Conservation (phyloP, 169 alveolate species). For the Cryptosporidium viatorum region DNA sequence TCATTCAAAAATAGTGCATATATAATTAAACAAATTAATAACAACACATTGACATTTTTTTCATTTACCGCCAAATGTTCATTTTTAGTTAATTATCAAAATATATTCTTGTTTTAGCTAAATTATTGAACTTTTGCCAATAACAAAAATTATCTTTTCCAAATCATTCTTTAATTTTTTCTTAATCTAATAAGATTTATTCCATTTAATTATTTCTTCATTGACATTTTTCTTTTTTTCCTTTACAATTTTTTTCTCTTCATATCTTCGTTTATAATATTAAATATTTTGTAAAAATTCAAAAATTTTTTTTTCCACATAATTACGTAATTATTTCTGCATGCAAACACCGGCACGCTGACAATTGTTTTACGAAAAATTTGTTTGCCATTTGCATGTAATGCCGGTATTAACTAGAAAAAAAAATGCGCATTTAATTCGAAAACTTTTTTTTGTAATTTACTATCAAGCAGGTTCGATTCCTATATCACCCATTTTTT, state of each 20-base stretch:
- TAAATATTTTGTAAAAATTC: background rate
- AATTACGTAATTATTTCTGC: background rate
- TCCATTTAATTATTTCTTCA: background rate
- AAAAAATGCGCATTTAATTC: background rate
- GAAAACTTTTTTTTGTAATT: too few species aligned
- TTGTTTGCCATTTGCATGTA: background rate
- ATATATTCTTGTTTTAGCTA: too few species aligned
- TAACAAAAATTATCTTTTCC: background rate
- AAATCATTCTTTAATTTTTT: too few species aligned
- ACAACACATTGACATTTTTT: background rate
- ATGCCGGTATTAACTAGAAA: background rate
- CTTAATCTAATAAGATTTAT: too few species aligned
- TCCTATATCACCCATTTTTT: background rate
- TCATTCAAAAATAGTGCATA: background rate
- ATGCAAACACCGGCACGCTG: background rate
- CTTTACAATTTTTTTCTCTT: background rate
- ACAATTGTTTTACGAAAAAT: background rate
- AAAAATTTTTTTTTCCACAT: background rate
- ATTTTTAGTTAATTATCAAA: too few species aligned
- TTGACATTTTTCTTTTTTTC: background rate
- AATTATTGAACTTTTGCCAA: too few species aligned
- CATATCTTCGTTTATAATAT: background rate
- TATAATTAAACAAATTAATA: too few species aligned
- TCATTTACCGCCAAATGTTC: background rate
- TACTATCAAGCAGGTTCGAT: slow-evolving; percentile 27